Evolutionary conservation across 2,329 filamentous ascomycete species (phyloP).

Genomic region (Tolypocladium ophioglossoides): DNA sequence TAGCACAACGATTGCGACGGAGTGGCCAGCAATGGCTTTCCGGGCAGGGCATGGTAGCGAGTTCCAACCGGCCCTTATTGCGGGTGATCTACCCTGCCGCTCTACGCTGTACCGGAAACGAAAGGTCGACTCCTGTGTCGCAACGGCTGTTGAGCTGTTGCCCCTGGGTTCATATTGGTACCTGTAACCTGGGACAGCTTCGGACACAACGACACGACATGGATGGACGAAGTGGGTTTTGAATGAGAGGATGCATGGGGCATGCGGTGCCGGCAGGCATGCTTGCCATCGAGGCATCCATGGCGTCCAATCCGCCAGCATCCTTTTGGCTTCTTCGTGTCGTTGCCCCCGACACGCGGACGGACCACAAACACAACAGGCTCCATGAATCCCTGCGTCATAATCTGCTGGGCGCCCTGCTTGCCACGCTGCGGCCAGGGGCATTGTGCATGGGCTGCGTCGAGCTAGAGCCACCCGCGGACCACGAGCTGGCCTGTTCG

Average conservation of each 20-base stretch:
- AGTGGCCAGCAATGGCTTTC: neutral
- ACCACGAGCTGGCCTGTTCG: slow-evolving; percentile 1
- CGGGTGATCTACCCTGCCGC: neutral
- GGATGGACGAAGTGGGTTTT: neutral
- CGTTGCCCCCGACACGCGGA: neutral
- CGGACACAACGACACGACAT: neutral
- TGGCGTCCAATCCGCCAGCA: neutral
- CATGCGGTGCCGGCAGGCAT: neutral
- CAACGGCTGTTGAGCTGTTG: neutral
- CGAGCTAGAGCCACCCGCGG: slow-evolving; percentile 1
- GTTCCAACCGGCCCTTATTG: neutral
- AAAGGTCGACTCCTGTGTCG: neutral
- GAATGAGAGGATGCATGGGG: neutral
- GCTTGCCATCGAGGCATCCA: neutral
- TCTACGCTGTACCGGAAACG: neutral
- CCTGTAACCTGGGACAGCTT: neutral
- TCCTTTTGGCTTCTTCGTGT: neutral
- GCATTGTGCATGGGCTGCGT: neutral
- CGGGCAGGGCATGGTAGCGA: neutral
- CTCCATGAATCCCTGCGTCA: neutral
- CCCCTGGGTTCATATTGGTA: neutral
- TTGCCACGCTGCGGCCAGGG: slow-evolving; percentile 1
- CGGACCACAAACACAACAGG: neutral
- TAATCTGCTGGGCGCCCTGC: slow-evolving; percentile 1
- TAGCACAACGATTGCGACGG: neutral